Percentiles rank a stretch among this genome's conserved stretches.
Conservation (phyloP, 1,139 yeast species). For the Geotrichum carabidarum region DNA sequence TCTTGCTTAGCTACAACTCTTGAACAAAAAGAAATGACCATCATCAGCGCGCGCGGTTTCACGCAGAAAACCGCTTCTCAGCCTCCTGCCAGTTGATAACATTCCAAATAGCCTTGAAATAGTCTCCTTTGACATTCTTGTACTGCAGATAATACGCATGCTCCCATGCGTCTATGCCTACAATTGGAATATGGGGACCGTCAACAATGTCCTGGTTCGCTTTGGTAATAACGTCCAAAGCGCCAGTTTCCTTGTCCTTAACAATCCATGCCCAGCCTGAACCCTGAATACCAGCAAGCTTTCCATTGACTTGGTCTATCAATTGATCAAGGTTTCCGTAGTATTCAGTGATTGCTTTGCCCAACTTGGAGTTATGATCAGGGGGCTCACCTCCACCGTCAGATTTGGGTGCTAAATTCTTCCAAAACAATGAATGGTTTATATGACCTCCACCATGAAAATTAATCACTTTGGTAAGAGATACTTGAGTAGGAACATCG, state of each 20-base stretch:
- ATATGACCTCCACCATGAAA: conserved; percentile 95
- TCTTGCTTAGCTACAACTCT: no score
- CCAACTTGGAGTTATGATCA: conserved; percentile 52
- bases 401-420: conserved; percentile 75
- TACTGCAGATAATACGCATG: conserved; percentile 96
- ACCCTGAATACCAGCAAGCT: conserved; percentile 91
- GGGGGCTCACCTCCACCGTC: conserved; percentile 87
- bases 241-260: conserved; percentile 77
- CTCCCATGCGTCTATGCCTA: conserved; percentile 98
- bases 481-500: conserved; percentile 62
- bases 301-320: conserved; percentile 61
- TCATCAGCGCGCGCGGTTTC: conserved; percentile 3
- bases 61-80: conserved; percentile 53
- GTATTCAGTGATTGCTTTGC: conserved; percentile 57
- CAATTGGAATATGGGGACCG: conserved; percentile 67
- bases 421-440: conserved; percentile 87
- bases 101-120: conserved; percentile 95
- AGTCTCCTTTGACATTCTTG: conserved; percentile 89
- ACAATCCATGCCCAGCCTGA: conserved; percentile 98
- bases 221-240: conserved; percentile 78
- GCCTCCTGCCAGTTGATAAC: conserved; percentile 97
- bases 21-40: no score
- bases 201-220: conserved; percentile 87
- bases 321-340: conserved; percentile 76
- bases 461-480: conserved; percentile 71